Percentiles rank a stretch among this genome's conserved stretches.
Evolutionary conservation across 306 rosid genomes (phyloP).

Genomic region (Vigna radiata): DNA sequence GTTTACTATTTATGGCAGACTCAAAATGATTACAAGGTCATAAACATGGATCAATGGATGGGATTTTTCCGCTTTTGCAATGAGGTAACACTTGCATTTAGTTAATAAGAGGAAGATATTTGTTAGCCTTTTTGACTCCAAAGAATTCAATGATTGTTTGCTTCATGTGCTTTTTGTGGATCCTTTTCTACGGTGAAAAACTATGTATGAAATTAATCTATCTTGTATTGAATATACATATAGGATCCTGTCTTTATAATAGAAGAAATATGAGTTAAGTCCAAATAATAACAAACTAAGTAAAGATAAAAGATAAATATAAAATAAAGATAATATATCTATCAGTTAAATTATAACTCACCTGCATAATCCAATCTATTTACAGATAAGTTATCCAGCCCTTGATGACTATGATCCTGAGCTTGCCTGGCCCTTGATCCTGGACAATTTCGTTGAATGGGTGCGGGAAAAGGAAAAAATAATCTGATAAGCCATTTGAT

Average conservation of each 20-base stretch:
- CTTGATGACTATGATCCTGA: constrained; percentile 76
- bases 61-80: constrained; percentile 96
- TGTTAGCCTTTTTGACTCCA: background rate
- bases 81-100: constrained; percentile 63
- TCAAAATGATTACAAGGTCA: constrained; percentile 94
- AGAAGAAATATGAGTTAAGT: too few relatives aligned
- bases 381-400: constrained; percentile 85
- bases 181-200: background rate
- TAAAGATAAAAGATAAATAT: too few relatives aligned
- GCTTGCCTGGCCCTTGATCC: constrained; percentile 96
- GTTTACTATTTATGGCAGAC: constrained; percentile 56
- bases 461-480: constrained; percentile 63
- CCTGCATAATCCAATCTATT: constrained; percentile 16
- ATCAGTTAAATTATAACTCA: background rate
- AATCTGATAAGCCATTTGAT: constrained; percentile 49
- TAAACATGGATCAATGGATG: constrained; percentile 98
- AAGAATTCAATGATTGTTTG: constrained; percentile 16
- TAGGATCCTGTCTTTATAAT: too few relatives aligned
- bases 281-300: too few relatives aligned
- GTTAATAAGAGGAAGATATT: constrained; percentile 3
- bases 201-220: too few relatives aligned
- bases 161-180: constrained; percentile 7
- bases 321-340: too few relatives aligned
- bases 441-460: constrained; percentile 97
- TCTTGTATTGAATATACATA: too few relatives aligned